A percentile compares a stretch with the other conserved stretches of the same genome.
Evolutionary conservation across 768 basidiomycete genomes (phyloP).

Genomic region (Pulveroboletus sp.): DNA sequence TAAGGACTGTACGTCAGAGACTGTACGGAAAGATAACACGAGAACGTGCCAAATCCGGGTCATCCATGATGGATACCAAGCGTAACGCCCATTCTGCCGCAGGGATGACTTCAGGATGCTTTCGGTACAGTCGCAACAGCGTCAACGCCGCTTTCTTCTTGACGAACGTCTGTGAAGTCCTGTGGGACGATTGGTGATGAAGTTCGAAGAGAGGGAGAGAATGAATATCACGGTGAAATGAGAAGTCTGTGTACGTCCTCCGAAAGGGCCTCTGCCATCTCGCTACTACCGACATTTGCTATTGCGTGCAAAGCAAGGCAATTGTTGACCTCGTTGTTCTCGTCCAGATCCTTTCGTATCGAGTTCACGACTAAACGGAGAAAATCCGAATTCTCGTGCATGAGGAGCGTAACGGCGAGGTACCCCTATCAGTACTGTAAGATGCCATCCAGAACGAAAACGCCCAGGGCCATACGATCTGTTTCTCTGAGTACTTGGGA

Average conservation of each 20-base stretch:
- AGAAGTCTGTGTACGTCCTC: conserved; percentile 93
- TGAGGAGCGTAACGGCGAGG: conserved; percentile 90
- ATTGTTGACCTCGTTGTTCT: conserved; percentile 91
- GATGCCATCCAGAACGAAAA: neutral
- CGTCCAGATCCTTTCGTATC: conserved; percentile 94
- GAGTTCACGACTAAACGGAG: conserved; percentile 96
- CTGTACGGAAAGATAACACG: neutral
- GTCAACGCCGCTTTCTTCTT: conserved; percentile 99
- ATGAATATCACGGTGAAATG: conserved; percentile 76
- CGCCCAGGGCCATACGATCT: conserved; percentile 67
- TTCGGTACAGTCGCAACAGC: conserved; percentile 86
- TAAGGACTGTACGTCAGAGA: conserved; percentile 28
- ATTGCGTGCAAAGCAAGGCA: conserved; percentile 97
- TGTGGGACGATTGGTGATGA: conserved; percentile 31
- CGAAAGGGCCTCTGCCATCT: conserved; percentile 95
- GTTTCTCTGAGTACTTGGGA: conserved; percentile 95
- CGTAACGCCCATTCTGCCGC: conserved; percentile 94
- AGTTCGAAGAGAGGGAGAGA: conserved; percentile 1
- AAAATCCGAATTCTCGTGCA: conserved; percentile 99
- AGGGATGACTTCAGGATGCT: conserved; percentile 91
- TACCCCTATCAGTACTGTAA: conserved; percentile 64
- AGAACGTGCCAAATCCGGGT: conserved; percentile 67
- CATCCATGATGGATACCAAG: conserved; percentile 94
- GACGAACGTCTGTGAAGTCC: conserved; percentile 91
- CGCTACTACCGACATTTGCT: conserved; percentile 94